Base-by-base conservation (phyloP, 345 rosid genomes). In the Gossypium rotundifolium region DNA sequence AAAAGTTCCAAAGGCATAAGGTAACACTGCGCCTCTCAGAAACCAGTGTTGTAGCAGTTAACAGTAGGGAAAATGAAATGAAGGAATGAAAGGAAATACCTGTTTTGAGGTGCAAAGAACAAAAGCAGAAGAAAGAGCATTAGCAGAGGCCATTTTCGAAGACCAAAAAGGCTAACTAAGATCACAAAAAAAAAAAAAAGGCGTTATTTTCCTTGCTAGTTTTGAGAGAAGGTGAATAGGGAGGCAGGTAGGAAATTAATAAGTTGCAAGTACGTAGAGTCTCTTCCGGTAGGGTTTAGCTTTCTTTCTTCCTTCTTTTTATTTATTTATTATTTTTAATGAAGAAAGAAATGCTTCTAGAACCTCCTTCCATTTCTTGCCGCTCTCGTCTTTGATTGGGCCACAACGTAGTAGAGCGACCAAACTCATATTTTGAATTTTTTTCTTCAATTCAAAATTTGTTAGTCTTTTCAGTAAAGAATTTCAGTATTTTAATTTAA, bases 111-210 rank as follows among this genome's bases (percentile, higher is more conserved):
- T 83, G 85, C 92, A 88, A 75, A 93, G 79, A 23, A 89, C 77
- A 59, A 91, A 91, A 22, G 93, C 89, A 0, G 92, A 82, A 14
- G 90, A 87, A 33, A 93, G 83, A 67, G 94, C 93, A 76, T 89
- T 89, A 20, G 96, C 90, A 2, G 94, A 88, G 13, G 96, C 94
- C 98, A 93, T 93, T 75, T 38, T 14, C 22, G 54, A 14, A 29
- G 38, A 22, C 22, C 5, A 9, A 23, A 54, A 20, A 27, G 9
- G 27, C 18, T 25, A 58, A 38, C 44, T 12, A 4, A 11, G 38
- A 25, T 5, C 25, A 13, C 38, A 12, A 58, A 55, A 53, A 55
- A 5, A 9, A 44, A 44, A 45, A 9, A 61, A 60, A 38, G 48
- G 46, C 67, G 11, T 38, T 38, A 12, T 38, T 16, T 16, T 68